Base-by-base conservation (phyloP, 352 stramenopile species). In the Globisporangium uncinulatum region DNA sequence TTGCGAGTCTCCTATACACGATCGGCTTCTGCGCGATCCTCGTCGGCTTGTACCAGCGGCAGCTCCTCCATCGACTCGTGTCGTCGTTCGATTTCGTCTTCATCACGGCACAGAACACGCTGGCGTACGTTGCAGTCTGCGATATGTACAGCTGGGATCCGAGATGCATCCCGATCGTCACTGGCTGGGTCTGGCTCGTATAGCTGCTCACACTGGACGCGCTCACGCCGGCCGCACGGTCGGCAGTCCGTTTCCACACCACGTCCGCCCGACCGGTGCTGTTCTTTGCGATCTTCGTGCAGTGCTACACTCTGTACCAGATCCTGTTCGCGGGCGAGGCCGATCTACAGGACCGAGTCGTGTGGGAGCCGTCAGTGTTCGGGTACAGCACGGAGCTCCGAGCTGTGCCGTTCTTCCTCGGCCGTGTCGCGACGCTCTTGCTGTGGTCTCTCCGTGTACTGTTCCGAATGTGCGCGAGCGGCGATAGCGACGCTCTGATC, bases 51-150 rank as follows among this genome's bases (percentile, higher is more conserved):
- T 31, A 55, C 21, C 56, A 61, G 39, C 47, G 36, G 13, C 46
- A 55, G 24, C 41, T 61, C 6, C 39, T 61, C 6, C 14, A 17
- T 17, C 37, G 46, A 5, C 56, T 61, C 1, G 20, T 50, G 24
- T 44, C 32, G 11, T 68, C 62, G 31, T 76, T 76, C 55, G 66
- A 76, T 56, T 71, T 73, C n/a, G 47, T 49, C 4, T 76, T 71
- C 49, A n/a, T 73, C 15, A 65, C 69, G 19, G 29, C 65, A 8
- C 69, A 76, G 52, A 42, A 71, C 36, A 59, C 51, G 14, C 32
- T 54, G 8, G 45, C 58, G 15, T 46, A 63, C 32, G 13, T 69
- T 13, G 61, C 44, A 9, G 24, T 71, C 2, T 65, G 55, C 20
- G 69, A 69, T 24, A 39, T 70, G 4, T 63, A 66, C 29, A 43